Conservation (phyloP, 23 red algal species). For the Gracilaria gracilis region DNA sequence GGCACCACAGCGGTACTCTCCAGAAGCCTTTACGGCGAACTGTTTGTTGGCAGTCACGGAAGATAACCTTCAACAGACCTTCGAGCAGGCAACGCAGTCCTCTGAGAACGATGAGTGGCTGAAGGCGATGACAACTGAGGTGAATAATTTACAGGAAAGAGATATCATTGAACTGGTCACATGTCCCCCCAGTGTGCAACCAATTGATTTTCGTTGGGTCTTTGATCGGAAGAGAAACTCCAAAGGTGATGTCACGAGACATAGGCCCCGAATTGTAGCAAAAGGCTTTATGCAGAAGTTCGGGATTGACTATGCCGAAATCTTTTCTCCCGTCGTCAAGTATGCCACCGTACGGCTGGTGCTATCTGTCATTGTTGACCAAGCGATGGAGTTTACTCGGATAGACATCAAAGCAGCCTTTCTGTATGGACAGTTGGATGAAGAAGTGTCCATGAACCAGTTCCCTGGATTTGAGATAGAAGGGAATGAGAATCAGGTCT, state of each 20-base stretch:
- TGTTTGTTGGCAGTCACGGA: neutral
- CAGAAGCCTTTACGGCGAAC: neutral
- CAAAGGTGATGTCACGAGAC: slow-evolving; percentile 9
- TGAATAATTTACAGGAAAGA: neutral
- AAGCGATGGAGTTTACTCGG: slow-evolving; percentile 9
- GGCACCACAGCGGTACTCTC: neutral
- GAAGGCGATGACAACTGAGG: neutral
- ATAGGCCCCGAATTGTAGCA: slow-evolving; percentile 50
- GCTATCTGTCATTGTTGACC: neutral
- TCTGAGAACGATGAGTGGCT: neutral
- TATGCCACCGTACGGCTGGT: slow-evolving; percentile 24
- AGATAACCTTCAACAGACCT: neutral
- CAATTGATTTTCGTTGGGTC: slow-evolving; percentile 16
- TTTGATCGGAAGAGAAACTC: slow-evolving; percentile 46
- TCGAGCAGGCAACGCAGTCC: neutral
- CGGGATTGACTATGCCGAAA: slow-evolving; percentile 52
- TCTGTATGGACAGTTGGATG: slow-evolving; percentile 27
- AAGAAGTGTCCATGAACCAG: slow-evolving; percentile 33
- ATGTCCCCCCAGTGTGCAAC: neutral
- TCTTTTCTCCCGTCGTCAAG: slow-evolving; percentile 49
- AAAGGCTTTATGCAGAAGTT: slow-evolving; percentile 53
- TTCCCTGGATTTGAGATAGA: neutral
- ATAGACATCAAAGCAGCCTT: slow-evolving; percentile 42
- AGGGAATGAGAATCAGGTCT: neutral
- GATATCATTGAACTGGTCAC: neutral